phyloP scores from a whole-genome alignment of 2,329 filamentous ascomycete genomes.

The Fusarium sp. region DNA sequence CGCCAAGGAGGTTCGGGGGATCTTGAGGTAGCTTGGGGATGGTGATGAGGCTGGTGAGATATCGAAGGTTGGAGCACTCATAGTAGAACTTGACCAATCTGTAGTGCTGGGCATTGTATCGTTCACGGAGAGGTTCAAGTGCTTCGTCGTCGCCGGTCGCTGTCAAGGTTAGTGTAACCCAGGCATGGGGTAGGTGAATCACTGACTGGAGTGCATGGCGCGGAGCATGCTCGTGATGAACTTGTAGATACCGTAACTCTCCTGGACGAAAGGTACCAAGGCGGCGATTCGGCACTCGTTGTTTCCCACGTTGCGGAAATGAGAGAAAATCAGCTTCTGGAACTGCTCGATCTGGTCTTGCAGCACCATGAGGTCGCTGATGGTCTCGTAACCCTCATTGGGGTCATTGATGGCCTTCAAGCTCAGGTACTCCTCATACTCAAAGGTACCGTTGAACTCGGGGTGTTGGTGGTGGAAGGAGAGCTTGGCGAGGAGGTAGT shows the following conservation, averaged over 20 bases:
- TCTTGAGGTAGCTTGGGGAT: conserved; percentile 96
- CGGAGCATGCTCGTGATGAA: conserved; percentile 99
- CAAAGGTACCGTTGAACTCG: conserved; percentile 98
- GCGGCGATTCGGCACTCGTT: conserved; percentile 98
- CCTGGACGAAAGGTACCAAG: conserved; percentile 91
- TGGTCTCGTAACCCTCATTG: conserved; percentile 97
- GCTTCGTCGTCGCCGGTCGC: conserved; percentile 95
- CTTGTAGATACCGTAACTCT: conserved; percentile 99
- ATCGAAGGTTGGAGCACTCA: conserved; percentile 97
- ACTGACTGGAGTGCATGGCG: conserved; percentile 93
- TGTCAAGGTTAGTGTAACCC: conserved; percentile 49
- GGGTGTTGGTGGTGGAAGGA: conserved; percentile 97
- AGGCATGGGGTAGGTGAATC: neutral
- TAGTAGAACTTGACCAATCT: conserved; percentile 98
- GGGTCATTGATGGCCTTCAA: conserved; percentile 98
- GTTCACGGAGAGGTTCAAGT: conserved; percentile 84
- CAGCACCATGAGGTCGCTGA: conserved; percentile 93
- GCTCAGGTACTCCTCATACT: conserved; percentile 99
- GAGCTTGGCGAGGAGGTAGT: conserved; percentile 93
- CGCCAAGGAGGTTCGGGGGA: conserved; percentile 86
- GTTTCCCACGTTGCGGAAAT: conserved; percentile 90
- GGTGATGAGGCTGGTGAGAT: conserved; percentile 94
- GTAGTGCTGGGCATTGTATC: conserved; percentile 97
- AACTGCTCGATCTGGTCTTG: conserved; percentile 99
- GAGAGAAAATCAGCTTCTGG: conserved; percentile 97